These are phyloP conservation scores for Aspergillus sp. DNA, from an alignment of 2,329 filamentous ascomycete species.

Conservation along the genomic window DNA sequence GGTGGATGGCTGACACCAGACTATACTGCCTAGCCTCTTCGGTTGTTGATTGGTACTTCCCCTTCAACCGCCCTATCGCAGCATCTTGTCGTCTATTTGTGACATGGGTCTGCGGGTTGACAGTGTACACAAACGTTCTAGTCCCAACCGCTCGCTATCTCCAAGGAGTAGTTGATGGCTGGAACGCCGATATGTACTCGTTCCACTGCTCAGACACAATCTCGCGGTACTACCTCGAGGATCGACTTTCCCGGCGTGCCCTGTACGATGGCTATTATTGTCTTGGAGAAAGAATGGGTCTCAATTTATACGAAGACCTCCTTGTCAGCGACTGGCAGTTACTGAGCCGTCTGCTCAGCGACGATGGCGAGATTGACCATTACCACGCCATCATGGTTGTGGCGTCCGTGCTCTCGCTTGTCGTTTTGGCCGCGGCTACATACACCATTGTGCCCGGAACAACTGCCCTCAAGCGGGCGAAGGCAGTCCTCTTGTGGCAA, in stretches of 20 bases:
- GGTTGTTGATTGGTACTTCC: slow-evolving; percentile 6
- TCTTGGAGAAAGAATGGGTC: slow-evolving; percentile 6
- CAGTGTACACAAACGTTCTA: slow-evolving; percentile 1
- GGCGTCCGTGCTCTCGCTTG: not conserved
- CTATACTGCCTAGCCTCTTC: not conserved
- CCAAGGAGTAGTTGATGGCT: slow-evolving; percentile 2
- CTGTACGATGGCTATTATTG: slow-evolving; percentile 5
- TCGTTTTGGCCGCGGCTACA: not conserved
- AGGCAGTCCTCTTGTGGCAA: not conserved
- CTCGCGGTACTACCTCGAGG: not conserved
- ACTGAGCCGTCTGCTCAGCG: not conserved
- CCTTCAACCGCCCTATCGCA: slow-evolving; percentile 3
- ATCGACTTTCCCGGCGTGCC: not conserved
- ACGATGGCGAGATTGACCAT: slow-evolving; percentile 8
- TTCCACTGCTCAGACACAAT: slow-evolving; percentile 5
- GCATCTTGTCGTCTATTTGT: slow-evolving; percentile 1
- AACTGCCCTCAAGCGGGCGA: not conserved
- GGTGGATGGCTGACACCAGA: not conserved
- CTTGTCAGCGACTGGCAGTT: slow-evolving; percentile 2
- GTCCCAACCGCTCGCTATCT: slow-evolving; percentile 3
- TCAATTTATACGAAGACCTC: slow-evolving; percentile 4
- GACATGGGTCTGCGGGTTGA: not conserved
- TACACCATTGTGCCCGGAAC: not conserved
- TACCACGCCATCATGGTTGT: slow-evolving; percentile 2
- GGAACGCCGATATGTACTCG: slow-evolving; percentile 1